A percentile compares a stretch with the other conserved stretches of the same genome.
These are phyloP conservation scores for Tirmania nivea DNA, from an alignment of 495 filamentous ascomycete genomes.

Conservation along the genomic window DNA sequence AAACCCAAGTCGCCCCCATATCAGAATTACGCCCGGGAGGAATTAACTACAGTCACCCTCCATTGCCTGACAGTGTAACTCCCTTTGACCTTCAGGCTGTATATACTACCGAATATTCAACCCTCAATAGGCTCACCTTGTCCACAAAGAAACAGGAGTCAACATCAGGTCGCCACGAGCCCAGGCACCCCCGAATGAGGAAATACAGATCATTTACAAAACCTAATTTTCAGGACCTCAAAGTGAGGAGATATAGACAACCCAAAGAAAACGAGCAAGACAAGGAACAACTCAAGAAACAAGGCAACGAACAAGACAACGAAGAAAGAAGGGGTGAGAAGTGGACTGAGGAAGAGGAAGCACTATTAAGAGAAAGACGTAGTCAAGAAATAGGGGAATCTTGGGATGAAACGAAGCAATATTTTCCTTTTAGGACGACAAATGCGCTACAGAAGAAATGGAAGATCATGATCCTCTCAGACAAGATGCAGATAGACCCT, in stretches of 20 bases:
- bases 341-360: slow-evolving; percentile 7
- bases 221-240: no score
- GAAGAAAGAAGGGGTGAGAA: slow-evolving; percentile 3
- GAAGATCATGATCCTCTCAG: background rate
- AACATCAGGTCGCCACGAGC: no score
- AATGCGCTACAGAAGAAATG: background rate
- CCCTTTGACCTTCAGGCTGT: no score
- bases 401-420: background rate
- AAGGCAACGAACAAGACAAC: slow-evolving; percentile 21
- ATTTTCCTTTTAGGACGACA: background rate
- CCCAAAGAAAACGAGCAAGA: slow-evolving; percentile 3
- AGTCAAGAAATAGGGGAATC: background rate
- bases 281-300: slow-evolving; percentile 12
- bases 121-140: no score
- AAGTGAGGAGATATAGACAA: slow-evolving; percentile 6
- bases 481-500: background rate
- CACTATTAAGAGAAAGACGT: background rate
- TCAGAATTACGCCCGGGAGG: no score
- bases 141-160: no score
- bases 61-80: no score
- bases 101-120: no score
- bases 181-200: no score
- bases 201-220: no score
- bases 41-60: no score
- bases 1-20: no score